Percentiles rank a stretch among this genome's conserved stretches.
These are phyloP conservation scores for Hanseniaspora thailandica DNA, from an alignment of 805 yeast genomes.

Conservation along the genomic window DNA sequence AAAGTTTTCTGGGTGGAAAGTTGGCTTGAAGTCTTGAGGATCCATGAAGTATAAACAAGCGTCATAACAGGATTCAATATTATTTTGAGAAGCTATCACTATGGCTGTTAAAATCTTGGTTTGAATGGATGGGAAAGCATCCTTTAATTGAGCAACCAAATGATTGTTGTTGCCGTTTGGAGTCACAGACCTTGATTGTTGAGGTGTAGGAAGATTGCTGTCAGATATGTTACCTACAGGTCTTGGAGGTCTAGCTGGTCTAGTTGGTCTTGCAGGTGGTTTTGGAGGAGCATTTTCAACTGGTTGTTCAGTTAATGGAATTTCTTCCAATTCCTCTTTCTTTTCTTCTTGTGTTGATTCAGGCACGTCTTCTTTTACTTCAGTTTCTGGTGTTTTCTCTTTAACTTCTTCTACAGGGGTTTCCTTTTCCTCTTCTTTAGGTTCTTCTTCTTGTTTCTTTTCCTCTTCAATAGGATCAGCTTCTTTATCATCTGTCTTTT, in stretches of 20 bases:
- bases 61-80: slow-evolving; percentile 74
- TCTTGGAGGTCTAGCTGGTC: slow-evolving; percentile 22
- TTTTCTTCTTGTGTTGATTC: neutral
- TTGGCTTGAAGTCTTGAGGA: slow-evolving; percentile 30
- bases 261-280: slow-evolving; percentile 3
- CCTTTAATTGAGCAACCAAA: slow-evolving; percentile 44
- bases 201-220: slow-evolving; percentile 13
- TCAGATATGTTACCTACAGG: slow-evolving; percentile 13
- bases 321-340: slow-evolving; percentile 1
- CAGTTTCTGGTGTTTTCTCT: neutral
- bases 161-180: slow-evolving; percentile 20
- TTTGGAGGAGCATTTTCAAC: neutral
- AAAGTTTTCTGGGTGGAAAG: slow-evolving; percentile 22
- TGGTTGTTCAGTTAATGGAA: neutral
- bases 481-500: neutral
- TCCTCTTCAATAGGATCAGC: slow-evolving; percentile 7
- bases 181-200: neutral
- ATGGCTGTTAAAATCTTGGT: slow-evolving; percentile 62
- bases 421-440: too few species aligned
- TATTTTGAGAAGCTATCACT: slow-evolving; percentile 73
- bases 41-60: slow-evolving; percentile 74
- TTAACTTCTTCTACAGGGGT: neutral
- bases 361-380: too few species aligned
- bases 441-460: slow-evolving; percentile 4
- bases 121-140: slow-evolving; percentile 77